A percentile compares a stretch with the other conserved stretches of the same genome.
Evolutionary conservation across 1,284 basidiomycete species (phyloP).

Genomic region (Pyrrhoderma noxium): DNA sequence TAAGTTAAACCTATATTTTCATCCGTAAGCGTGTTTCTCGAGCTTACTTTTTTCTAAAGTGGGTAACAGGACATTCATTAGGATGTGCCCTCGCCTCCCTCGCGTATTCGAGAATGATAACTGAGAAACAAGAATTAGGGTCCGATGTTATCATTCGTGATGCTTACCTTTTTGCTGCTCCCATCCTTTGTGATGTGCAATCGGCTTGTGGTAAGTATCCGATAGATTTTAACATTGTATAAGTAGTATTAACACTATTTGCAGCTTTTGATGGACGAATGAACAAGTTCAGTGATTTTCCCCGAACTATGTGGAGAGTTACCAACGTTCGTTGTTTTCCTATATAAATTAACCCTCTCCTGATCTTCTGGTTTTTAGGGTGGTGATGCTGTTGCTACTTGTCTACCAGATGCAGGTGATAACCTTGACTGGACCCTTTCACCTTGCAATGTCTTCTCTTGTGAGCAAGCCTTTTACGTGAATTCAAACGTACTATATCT

Average conservation of each 20-base stretch:
- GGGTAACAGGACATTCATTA: constrained; percentile 29
- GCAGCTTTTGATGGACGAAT: constrained; percentile 23
- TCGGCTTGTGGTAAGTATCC: constrained; percentile 19
- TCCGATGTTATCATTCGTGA: constrained; percentile 23
- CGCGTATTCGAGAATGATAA: constrained; percentile 23
- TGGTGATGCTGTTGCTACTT: constrained; percentile 23
- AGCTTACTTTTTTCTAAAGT: constrained; percentile 12
- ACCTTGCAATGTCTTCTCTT: constrained; percentile 23
- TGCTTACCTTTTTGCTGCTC: constrained; percentile 26
- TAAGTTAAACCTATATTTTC: constrained; percentile 4
- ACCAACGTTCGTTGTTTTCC: constrained; percentile 22
- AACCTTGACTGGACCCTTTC: constrained; percentile 19
- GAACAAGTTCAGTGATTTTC: constrained; percentile 21
- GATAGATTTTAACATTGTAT: background rate
- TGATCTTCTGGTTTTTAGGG: constrained; percentile 11
- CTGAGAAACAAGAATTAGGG: constrained; percentile 22
- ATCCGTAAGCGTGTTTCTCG: background rate
- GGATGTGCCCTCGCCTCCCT: constrained; percentile 26
- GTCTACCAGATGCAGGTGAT: constrained; percentile 24
- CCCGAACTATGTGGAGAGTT: constrained; percentile 26
- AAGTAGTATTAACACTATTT: background rate
- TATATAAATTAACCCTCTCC: background rate
- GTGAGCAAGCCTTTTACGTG: constrained; percentile 10
- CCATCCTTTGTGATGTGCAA: constrained; percentile 23
- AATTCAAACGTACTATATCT: background rate